These are phyloP conservation scores for Darksidea phi DNA, from an alignment of 495 filamentous ascomycete genomes.

Conservation along the genomic window DNA sequence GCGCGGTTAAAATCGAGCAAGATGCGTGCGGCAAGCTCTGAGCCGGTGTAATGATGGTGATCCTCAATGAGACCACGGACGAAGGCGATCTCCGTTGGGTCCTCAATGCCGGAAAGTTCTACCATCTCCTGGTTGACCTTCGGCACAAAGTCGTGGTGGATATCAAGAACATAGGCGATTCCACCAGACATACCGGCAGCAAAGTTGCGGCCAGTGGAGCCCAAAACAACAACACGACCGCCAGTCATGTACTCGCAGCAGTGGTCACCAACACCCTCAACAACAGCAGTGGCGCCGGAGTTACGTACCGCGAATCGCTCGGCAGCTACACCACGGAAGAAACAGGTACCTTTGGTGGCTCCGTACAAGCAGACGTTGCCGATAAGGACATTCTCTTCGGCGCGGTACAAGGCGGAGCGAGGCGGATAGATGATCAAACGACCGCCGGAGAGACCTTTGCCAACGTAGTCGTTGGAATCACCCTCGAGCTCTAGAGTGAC, in stretches of 20 bases:
- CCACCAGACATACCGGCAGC: slow-evolving; percentile 99
- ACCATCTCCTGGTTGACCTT: slow-evolving; percentile 99
- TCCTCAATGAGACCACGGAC: slow-evolving; percentile 94
- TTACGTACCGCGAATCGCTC: slow-evolving; percentile 98
- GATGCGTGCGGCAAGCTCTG: slow-evolving; percentile 91
- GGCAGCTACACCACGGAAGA: slow-evolving; percentile 96
- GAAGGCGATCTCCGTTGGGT: slow-evolving; percentile 89
- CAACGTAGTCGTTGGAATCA: slow-evolving; percentile 97
- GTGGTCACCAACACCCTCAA: slow-evolving; percentile 97
- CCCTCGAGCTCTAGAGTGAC: slow-evolving; percentile 96
- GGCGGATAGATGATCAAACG: slow-evolving; percentile 96
- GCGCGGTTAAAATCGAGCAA: slow-evolving; percentile 96
- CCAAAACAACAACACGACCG: slow-evolving; percentile 85
- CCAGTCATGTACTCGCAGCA: slow-evolving; percentile 99
- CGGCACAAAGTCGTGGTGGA: slow-evolving; percentile 84
- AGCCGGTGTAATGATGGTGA: slow-evolving; percentile 98
- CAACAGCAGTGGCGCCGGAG: slow-evolving; percentile 93
- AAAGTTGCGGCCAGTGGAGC: slow-evolving; percentile 96
- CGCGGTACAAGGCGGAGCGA: slow-evolving; percentile 89
- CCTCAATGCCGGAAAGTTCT: slow-evolving; percentile 82
- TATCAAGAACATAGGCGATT: slow-evolving; percentile 95
- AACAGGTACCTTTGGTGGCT: slow-evolving; percentile 88
- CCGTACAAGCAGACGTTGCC: slow-evolving; percentile 98
- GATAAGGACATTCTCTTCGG: slow-evolving; percentile 95
- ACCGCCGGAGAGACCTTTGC: slow-evolving; percentile 95